phyloP scores from a whole-genome alignment of 306 rosid genomes.

The Rubus parviflorus region DNA sequence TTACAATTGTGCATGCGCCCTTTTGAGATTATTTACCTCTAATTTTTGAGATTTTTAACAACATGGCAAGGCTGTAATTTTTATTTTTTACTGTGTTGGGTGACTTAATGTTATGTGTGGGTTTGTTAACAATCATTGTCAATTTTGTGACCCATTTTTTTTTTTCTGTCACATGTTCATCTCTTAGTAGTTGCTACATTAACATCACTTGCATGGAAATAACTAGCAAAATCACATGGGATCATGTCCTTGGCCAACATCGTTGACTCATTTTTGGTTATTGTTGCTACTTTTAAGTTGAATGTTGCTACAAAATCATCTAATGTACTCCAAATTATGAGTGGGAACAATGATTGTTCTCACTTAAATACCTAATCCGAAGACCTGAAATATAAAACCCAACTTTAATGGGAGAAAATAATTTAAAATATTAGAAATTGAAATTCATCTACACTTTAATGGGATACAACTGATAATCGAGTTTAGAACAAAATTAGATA shows the following conservation, averaged over 20 bases:
- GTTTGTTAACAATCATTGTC: slow-evolving; percentile 7
- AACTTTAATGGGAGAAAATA: background rate
- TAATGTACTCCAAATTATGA: background rate
- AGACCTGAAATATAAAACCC: background rate
- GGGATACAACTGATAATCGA: too few species aligned
- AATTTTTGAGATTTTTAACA: background rate
- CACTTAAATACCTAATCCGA: background rate
- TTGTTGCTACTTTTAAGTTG: slow-evolving; percentile 10
- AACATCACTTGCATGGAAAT: slow-evolving; percentile 21
- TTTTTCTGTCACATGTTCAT: slow-evolving; percentile 7
- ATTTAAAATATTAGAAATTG: background rate
- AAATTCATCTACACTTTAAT: too few species aligned
- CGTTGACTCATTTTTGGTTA: background rate
- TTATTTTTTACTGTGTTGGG: background rate
- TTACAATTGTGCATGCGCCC: slow-evolving; percentile 3
- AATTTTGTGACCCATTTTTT: background rate
- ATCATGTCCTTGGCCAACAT: slow-evolving; percentile 13
- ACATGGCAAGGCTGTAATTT: background rate
- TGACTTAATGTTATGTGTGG: background rate
- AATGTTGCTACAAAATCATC: background rate
- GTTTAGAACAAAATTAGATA: too few species aligned
- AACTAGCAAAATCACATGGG: slow-evolving; percentile 25
- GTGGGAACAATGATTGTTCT: background rate
- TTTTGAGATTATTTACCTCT: background rate
- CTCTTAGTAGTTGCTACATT: slow-evolving; percentile 14